Base-by-base conservation (phyloP, 225 moss, liverwort and hornwort genomes). In the Sphagnum contortum region DNA sequence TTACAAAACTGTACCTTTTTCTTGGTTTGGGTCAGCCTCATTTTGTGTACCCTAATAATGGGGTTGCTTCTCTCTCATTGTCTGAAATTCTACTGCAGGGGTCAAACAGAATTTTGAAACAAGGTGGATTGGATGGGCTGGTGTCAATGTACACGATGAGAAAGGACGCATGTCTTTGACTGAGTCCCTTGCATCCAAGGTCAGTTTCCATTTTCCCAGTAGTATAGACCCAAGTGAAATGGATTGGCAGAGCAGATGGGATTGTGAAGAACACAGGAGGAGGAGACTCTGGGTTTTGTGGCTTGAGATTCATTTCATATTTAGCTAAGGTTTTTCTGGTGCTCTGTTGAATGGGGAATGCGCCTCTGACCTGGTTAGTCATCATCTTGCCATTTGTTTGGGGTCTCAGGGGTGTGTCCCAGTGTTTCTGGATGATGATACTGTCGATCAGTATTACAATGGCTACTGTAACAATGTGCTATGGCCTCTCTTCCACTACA, bases 41-140 rank as follows among this genome's bases (percentile, higher is more conserved):
- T 29, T 29, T 29, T 29, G 29, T 29, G 29, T 29, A 29, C 29
- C 29, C 29, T 29, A 29, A 29, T 29, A 29, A 29, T 29, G 29
- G 29, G 29, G 29, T 29, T 29, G 29, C 29, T 29, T 29, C 29
- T 29, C 29, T 29, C 29, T 29, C 29, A 29, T 29, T 29, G 29
- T 29, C 29, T 29, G 29, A 29, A 29, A 29, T 29, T 29, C 29
- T 29, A 29, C 58, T 77, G 45, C 70, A 84, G 84, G 84, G 13
- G 87, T 90, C 49, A 87, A 88, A 55, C 81, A 86, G 66, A 88
- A 86, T 75, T 77, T 83, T 9, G 83, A 85, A 72, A 94, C 87
- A 6, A 75, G 76, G 73, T 94, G 94, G 94, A 76, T 94, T 48
- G 94, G 94, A 12, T 94, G 94, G 94, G 88, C 94, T 3, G 94